phyloP scores from a whole-genome alignment of 2,329 filamentous ascomycete species.

The Beauveria brongniartii region DNA sequence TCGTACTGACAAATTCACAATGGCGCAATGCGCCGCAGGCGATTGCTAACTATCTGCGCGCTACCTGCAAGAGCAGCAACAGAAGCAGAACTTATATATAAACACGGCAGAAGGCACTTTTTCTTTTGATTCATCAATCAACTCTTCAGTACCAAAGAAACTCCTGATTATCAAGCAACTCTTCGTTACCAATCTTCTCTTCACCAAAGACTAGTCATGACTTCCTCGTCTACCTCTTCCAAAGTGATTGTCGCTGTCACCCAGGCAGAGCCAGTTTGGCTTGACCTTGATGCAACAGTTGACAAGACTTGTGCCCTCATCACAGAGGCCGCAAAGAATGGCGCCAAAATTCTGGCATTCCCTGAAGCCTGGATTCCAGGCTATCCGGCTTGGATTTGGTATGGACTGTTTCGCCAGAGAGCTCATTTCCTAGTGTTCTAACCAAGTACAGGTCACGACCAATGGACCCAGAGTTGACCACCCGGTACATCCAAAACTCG shows the following conservation, averaged over 20 bases:
- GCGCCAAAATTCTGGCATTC: conserved; percentile 47
- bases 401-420: background rate
- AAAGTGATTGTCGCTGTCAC: conserved; percentile 16
- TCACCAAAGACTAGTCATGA: background rate
- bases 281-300: conserved; percentile 18
- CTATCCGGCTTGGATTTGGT: conserved; percentile 38
- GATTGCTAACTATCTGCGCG: no score
- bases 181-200: background rate
- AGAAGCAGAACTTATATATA: no score
- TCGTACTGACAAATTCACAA: no score
- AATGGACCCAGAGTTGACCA: background rate
- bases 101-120: no score
- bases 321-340: conserved; percentile 25
- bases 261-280: conserved; percentile 20
- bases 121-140: no score
- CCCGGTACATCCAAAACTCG: conserved; percentile 32
- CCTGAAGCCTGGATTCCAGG: conserved; percentile 47
- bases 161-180: no score
- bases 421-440: background rate
- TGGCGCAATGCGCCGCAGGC: no score
- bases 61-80: no score
- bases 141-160: no score
- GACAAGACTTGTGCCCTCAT: conserved; percentile 14
- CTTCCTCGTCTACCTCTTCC: background rate
- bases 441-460: background rate